phyloP scores from a whole-genome alignment of 148 eudicot species.

The Selenicereus undatus region DNA sequence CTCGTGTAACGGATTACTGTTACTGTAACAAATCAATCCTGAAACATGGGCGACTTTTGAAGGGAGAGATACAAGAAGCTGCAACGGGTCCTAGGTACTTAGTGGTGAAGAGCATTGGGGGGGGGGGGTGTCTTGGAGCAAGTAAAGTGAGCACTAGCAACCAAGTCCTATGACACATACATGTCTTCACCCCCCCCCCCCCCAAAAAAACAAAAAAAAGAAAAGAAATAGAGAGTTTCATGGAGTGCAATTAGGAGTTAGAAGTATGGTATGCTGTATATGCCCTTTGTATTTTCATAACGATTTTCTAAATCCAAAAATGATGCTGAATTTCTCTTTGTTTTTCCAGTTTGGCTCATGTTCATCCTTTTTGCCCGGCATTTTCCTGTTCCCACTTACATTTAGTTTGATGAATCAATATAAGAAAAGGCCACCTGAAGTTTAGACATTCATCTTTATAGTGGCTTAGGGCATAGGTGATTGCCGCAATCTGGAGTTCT shows the following conservation, averaged over 20 bases:
- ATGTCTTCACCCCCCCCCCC: too few species aligned
- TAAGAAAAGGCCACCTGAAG: not conserved
- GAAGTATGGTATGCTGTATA: too few species aligned
- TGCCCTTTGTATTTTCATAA: too few species aligned
- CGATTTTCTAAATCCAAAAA: not conserved
- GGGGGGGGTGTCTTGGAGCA: too few species aligned
- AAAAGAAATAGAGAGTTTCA: too few species aligned
- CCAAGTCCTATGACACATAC: too few species aligned
- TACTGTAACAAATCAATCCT: not conserved
- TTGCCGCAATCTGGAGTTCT: not conserved
- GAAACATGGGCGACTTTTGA: not conserved
- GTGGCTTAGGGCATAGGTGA: not conserved
- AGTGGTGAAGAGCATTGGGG: too few species aligned
- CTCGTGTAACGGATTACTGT: not conserved
- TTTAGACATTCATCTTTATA: not conserved
- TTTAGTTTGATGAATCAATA: not conserved
- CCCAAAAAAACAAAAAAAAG: too few species aligned
- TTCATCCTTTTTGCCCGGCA: not conserved
- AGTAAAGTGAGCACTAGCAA: too few species aligned
- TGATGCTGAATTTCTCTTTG: not conserved
- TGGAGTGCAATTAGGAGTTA: too few species aligned
- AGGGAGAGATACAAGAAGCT: not conserved
- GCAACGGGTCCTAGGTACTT: too few species aligned
- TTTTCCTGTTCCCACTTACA: not conserved
- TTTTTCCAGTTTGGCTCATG: not conserved